Evolutionary conservation across 257 asterid genomes (phyloP).

Genomic region (Craterostigma plantagineum): DNA sequence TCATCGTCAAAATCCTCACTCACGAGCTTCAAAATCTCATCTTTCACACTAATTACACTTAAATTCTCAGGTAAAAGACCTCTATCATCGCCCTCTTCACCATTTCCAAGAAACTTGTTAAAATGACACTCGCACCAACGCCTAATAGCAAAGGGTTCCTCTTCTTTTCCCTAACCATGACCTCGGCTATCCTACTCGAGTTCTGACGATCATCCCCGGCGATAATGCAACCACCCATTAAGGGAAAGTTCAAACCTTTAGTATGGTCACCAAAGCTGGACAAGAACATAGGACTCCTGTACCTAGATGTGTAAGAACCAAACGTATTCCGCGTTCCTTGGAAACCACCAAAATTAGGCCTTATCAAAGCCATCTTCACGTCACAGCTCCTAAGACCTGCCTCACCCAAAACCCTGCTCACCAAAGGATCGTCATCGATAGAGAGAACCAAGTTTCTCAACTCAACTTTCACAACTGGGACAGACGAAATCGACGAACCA

Average conservation of each 20-base stretch:
- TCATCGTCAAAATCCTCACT: constrained; percentile 48
- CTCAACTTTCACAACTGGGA: constrained; percentile 66
- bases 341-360: constrained; percentile 26
- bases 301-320: constrained; percentile 40
- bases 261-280: constrained; percentile 12
- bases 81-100: constrained; percentile 11
- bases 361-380: constrained; percentile 45
- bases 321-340: constrained; percentile 29
- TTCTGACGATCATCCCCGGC: constrained; percentile 31
- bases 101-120: constrained; percentile 35
- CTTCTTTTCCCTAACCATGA: constrained; percentile 30
- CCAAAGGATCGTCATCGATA: constrained; percentile 50
- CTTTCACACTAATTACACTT: constrained; percentile 32
- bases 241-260: constrained; percentile 44
- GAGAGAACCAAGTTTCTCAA: constrained; percentile 48
- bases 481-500: constrained; percentile 24
- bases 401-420: constrained; percentile 75
- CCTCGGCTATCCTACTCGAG: constrained; percentile 43
- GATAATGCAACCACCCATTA: constrained; percentile 23
- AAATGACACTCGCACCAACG: constrained; percentile 36
- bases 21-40: constrained; percentile 32
- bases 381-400: constrained; percentile 79
- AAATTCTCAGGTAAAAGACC: constrained; percentile 28
- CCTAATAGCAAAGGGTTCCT: constrained; percentile 69
- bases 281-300: constrained; percentile 44